phyloP scores from a whole-genome alignment of 345 rosid genomes.

The Kernera saxatilis region DNA sequence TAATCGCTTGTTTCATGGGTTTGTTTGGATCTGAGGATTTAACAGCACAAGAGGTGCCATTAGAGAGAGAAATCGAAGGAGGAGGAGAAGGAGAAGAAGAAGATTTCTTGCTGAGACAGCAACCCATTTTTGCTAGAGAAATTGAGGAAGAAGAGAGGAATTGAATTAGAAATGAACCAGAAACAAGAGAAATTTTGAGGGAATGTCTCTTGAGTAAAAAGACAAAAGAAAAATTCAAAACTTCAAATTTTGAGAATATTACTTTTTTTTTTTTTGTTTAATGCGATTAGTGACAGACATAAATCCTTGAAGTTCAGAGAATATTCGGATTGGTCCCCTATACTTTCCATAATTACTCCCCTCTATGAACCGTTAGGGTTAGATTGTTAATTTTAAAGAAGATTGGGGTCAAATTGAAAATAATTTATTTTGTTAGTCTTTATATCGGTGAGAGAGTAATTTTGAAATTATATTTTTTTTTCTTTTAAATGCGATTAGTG shows the following conservation, averaged over 20 bases:
- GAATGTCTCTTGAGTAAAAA: neutral
- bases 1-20: conserved; percentile 10
- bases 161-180: neutral
- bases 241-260: conserved; percentile 1
- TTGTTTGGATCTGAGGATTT: neutral
- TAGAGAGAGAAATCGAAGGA: neutral
- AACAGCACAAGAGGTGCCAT: neutral
- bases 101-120: conserved; percentile 56
- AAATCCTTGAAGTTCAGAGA: neutral
- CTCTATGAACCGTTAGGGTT: neutral
- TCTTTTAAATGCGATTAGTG: neutral
- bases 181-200: neutral
- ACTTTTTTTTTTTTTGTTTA: neutral
- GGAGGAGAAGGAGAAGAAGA: conserved; percentile 24
- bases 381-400: neutral
- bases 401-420: neutral
- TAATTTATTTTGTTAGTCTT: neutral
- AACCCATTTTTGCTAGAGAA: conserved; percentile 41
- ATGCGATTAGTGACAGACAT: neutral
- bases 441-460: too few species aligned
- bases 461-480: neutral
- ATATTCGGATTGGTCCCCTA: neutral
- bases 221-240: neutral
- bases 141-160: neutral
- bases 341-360: neutral